A percentile compares a stretch with the other conserved stretches of the same genome.
These are phyloP conservation scores for Clarireedia paspali DNA, from an alignment of 2,329 filamentous ascomycete genomes.

Conservation along the genomic window DNA sequence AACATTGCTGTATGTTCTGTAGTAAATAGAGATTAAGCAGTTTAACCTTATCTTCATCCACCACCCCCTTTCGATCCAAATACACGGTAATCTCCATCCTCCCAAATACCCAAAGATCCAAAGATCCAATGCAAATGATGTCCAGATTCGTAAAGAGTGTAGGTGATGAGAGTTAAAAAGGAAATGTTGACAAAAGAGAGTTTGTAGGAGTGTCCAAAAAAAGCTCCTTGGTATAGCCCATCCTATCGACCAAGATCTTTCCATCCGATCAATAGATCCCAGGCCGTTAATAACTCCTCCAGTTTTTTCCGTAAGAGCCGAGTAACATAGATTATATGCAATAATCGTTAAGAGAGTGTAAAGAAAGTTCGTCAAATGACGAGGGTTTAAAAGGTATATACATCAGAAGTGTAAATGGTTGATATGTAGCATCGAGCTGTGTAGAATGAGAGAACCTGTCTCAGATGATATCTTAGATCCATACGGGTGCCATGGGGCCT, in stretches of 20 bases:
- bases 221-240: conserved; percentile 6
- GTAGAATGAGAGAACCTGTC: conserved; percentile 16
- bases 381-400: conserved; percentile 2
- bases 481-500: conserved; percentile 22
- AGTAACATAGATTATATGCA: conserved; percentile 5
- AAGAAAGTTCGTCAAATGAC: conserved; percentile 6
- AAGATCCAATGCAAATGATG: not conserved
- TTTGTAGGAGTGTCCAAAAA: not conserved
- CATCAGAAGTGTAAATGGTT: not conserved
- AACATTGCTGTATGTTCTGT: too few species aligned
- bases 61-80: too few species aligned
- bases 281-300: conserved; percentile 7
- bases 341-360: conserved; percentile 7
- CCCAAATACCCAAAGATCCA: too few species aligned
- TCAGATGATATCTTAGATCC: conserved; percentile 23
- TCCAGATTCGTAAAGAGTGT: not conserved
- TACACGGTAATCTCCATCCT: too few species aligned
- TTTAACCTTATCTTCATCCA: too few species aligned
- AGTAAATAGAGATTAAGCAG: too few species aligned
- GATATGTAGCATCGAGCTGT: not conserved
- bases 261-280: not conserved
- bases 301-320: not conserved
- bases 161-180: not conserved
- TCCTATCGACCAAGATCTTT: conserved; percentile 3
- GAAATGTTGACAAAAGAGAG: not conserved